Percentiles rank a stretch among this genome's conserved stretches.
These are phyloP conservation scores for Mycosphaerella sp. DNA, from an alignment of 2,329 filamentous ascomycete species.

Conservation along the genomic window DNA sequence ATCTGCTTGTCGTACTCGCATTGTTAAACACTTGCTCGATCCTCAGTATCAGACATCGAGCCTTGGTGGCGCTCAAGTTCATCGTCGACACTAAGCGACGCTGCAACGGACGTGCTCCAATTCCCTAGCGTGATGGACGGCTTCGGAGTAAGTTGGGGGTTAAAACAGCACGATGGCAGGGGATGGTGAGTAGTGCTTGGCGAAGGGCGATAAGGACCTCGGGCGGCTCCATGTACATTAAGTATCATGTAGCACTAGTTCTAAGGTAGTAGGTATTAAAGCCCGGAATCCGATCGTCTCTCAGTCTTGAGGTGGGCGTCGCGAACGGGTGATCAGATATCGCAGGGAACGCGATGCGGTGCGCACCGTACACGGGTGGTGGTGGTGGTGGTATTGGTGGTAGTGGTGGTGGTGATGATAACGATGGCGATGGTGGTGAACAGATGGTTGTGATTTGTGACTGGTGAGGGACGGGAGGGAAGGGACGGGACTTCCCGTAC, in stretches of 20 bases:
- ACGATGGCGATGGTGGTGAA: too few species aligned
- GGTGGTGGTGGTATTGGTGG: too few species aligned
- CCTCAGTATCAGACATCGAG: not conserved
- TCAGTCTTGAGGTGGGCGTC: too few species aligned
- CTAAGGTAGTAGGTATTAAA: too few species aligned
- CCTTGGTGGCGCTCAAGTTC: not conserved
- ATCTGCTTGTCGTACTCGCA: constrained; percentile 1
- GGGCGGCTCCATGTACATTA: not conserved
- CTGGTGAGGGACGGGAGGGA: too few species aligned
- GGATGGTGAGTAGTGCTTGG: not conserved
- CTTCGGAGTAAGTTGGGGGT: constrained; percentile 6
- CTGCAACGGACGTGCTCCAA: not conserved
- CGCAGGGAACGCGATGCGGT: too few species aligned
- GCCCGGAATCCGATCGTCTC: too few species aligned
- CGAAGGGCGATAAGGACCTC: not conserved
- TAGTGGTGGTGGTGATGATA: too few species aligned
- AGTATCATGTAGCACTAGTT: too few species aligned
- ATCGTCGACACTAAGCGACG: not conserved
- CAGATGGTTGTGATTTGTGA: not conserved
- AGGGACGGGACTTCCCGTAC: too few species aligned
- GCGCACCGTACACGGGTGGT: too few species aligned
- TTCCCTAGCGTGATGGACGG: constrained; percentile 5
- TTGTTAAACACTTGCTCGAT: not conserved
- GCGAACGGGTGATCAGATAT: too few species aligned
- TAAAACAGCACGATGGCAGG: not conserved